A percentile compares a stretch with the other conserved stretches of the same genome.
Evolutionary conservation across 2,329 filamentous ascomycete species (phyloP).

Genomic region (Aspergillus vadensis): DNA sequence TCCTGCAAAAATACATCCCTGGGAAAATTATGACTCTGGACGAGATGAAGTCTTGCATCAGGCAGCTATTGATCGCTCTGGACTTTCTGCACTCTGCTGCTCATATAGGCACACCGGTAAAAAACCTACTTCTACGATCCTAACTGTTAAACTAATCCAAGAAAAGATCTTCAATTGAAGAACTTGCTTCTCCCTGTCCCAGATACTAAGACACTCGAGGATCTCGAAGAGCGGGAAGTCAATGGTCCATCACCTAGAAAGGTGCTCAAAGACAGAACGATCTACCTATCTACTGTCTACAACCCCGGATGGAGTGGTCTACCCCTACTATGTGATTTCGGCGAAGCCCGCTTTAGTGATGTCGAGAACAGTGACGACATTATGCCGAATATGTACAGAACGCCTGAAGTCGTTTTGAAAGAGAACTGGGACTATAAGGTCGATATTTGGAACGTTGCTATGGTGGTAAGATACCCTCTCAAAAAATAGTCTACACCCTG

Average conservation of each 20-base stretch:
- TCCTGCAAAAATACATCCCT: background rate
- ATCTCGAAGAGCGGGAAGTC: background rate
- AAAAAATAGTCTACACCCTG: background rate
- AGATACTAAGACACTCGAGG: background rate
- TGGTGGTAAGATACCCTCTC: background rate
- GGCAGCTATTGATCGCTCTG: background rate
- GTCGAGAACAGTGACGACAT: slow-evolving; percentile 22
- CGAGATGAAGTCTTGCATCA: background rate
- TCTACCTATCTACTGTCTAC: background rate
- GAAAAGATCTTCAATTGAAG: background rate
- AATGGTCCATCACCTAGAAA: background rate
- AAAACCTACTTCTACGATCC: rapidly evolving
- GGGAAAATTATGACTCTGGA: background rate
- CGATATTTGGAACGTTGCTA: background rate
- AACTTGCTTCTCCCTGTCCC: background rate
- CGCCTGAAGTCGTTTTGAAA: background rate
- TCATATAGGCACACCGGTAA: background rate
- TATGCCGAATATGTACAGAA: background rate
- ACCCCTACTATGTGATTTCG: slow-evolving; percentile 8
- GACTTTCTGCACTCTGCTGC: slow-evolving; percentile 5
- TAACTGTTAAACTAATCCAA: background rate
- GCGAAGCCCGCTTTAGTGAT: slow-evolving; percentile 11
- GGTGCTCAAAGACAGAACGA: background rate
- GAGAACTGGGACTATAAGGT: background rate
- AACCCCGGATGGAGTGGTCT: background rate